A percentile compares a stretch with the other conserved stretches of the same genome.
Conservation (phyloP, 225 moss, liverwort and hornwort species). For the Rhytidiadelphus loreus region DNA sequence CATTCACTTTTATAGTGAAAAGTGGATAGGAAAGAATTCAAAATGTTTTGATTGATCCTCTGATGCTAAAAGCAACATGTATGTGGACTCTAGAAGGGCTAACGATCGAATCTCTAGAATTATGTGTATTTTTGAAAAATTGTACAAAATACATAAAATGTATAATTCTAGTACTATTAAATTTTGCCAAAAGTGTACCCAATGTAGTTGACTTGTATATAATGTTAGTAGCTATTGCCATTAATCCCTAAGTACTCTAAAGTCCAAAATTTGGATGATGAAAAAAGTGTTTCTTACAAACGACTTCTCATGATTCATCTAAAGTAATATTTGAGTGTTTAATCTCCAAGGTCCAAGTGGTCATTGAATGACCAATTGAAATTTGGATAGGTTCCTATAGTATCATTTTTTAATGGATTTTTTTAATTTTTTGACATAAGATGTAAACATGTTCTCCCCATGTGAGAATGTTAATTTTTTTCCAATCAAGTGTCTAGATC, state of each 20-base stretch:
- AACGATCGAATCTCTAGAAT: too few species aligned
- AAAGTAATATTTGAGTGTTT: neutral
- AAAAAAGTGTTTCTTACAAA: neutral
- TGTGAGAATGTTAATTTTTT: neutral
- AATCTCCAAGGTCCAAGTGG: neutral
- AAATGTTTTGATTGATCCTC: too few species aligned
- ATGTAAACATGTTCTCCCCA: too few species aligned
- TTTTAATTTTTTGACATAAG: neutral
- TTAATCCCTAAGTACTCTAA: rapidly evolving
- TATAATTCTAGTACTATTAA: too few species aligned
- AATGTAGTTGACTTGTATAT: too few species aligned
- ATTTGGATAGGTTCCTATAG: neutral
- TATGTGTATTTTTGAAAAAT: too few species aligned
- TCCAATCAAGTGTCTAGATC: rapidly evolving
- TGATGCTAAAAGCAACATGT: too few species aligned
- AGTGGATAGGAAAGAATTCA: too few species aligned
- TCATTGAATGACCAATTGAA: neutral
- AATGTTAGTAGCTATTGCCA: neutral
- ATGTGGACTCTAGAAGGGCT: too few species aligned
- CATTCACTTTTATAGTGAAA: too few species aligned
- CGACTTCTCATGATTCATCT: neutral
- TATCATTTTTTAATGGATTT: neutral
- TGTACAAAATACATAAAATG: too few species aligned
- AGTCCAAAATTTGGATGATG: neutral
- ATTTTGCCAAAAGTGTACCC: too few species aligned